Conservation (phyloP, 1,139 yeast species). For the Scheffersomyces quercinus region DNA sequence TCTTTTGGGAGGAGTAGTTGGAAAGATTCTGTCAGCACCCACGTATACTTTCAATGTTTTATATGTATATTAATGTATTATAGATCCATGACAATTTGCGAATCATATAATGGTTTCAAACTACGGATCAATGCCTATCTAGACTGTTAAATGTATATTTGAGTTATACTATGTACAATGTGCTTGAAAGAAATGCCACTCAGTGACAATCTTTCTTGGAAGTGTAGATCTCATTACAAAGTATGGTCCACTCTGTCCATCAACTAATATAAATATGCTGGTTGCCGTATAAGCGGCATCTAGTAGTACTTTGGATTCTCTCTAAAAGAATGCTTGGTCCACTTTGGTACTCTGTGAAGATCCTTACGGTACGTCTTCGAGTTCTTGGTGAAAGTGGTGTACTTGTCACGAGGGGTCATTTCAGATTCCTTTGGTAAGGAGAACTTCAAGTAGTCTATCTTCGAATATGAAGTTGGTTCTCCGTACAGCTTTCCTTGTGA, state of each 20-base stretch:
- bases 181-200: no score
- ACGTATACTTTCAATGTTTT: neutral
- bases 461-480: constrained; percentile 49
- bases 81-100: no score
- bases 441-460: constrained; percentile 53
- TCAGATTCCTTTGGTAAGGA: constrained; percentile 76
- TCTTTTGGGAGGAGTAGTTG: neutral
- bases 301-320: constrained; percentile 78
- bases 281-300: constrained; percentile 1
- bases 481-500: constrained; percentile 23
- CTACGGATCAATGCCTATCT: no score
- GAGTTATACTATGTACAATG: no score
- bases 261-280: no score
- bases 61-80: neutral
- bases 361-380: constrained; percentile 82
- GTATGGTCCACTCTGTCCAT: no score
- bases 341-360: constrained; percentile 81
- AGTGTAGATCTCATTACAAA: no score
- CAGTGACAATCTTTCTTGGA: no score
- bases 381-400: constrained; percentile 79
- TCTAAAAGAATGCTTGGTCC: constrained; percentile 85
- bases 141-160: no score
- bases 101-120: no score
- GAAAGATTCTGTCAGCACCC: neutral
- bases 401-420: constrained; percentile 81